Evolutionary conservation across 768 basidiomycete genomes (phyloP), one percentile per base, ranked within the genome.

Genomic region (Termitomyces sp.): DNA sequence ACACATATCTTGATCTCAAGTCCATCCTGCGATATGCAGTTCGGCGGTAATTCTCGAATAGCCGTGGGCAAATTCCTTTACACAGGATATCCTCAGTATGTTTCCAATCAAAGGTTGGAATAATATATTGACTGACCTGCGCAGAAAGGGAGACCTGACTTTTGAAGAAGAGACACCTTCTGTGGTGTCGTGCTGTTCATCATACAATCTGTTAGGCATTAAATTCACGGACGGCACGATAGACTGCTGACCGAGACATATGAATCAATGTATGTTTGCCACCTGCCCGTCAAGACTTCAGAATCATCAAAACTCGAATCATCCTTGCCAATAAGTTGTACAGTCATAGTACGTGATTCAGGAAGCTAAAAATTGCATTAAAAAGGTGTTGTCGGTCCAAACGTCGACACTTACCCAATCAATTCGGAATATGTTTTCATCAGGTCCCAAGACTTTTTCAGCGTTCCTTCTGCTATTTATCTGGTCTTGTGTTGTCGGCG

Each of bases 1-100:
- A 93, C 80, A 71, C 95, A 96, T 58, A 97, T 83, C 62, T 88
- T 88, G 69, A 92, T 90, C 71, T 93, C 90, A 18, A 95, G 79
- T 3, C 81, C 81, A 35, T 88, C 87, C 40, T 69, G 77, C 0
- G 84, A 78, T 32, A 79, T 65, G 26, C 83, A 73, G 44, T 83
- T 75, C 0, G 80, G 81, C 10, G 71, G 72, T 4, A 68, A 64
- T 12, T 77, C 72, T 18, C 72, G 72, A 12, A 75, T 66, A 44
- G 69, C 65, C 7, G 65, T 61, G 55, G 74, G 72, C 59, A 78
- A 66, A 63, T 77, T 80, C 68, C 82, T 83, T n/a, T 36, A 55
- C 12, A 48, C 14, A 41, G 5, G 52, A 49, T 53, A 58, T 56
- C 60, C 35, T 53, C 55, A 30, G 35, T 26, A 50, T 16, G 6